phyloP scores from a whole-genome alignment of 2,329 filamentous ascomycete genomes.

The Penicillium sclerotiorum region DNA sequence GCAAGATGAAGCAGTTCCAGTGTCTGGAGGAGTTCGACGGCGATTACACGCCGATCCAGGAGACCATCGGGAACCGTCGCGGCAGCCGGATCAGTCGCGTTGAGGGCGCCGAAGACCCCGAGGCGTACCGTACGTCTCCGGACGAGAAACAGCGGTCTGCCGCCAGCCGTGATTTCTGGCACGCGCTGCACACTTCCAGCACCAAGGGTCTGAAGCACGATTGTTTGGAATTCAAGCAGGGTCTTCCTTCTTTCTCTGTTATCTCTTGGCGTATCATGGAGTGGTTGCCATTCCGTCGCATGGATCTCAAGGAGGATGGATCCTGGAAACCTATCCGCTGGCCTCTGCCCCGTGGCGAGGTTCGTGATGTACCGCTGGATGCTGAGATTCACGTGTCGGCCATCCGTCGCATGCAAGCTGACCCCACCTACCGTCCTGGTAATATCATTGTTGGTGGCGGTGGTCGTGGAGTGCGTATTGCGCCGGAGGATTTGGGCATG shows the following conservation, averaged over 20 bases:
- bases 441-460: constrained; percentile 81
- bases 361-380: constrained; percentile 71
- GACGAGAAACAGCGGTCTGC: constrained; percentile 28
- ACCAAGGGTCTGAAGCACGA: constrained; percentile 66
- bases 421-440: constrained; percentile 70
- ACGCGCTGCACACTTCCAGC: constrained; percentile 60
- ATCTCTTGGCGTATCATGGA: constrained; percentile 78
- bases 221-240: constrained; percentile 66
- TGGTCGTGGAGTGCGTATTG: constrained; percentile 66
- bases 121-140: constrained; percentile 15
- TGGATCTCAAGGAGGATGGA: constrained; percentile 73
- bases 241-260: constrained; percentile 59
- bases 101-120: constrained; percentile 15
- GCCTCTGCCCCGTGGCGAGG: constrained; percentile 77
- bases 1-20: constrained; percentile 68
- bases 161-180: constrained; percentile 53
- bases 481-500: constrained; percentile 65
- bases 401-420: constrained; percentile 68
- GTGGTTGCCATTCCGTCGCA: constrained; percentile 76
- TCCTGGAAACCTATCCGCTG: constrained; percentile 79
- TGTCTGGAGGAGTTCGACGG: constrained; percentile 55
- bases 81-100: constrained; percentile 9
- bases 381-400: constrained; percentile 75
- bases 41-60: constrained; percentile 39
- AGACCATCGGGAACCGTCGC: constrained; percentile 22